Base-by-base conservation (phyloP, 2,329 filamentous ascomycete species). In the Cladorrhinum sp. region DNA sequence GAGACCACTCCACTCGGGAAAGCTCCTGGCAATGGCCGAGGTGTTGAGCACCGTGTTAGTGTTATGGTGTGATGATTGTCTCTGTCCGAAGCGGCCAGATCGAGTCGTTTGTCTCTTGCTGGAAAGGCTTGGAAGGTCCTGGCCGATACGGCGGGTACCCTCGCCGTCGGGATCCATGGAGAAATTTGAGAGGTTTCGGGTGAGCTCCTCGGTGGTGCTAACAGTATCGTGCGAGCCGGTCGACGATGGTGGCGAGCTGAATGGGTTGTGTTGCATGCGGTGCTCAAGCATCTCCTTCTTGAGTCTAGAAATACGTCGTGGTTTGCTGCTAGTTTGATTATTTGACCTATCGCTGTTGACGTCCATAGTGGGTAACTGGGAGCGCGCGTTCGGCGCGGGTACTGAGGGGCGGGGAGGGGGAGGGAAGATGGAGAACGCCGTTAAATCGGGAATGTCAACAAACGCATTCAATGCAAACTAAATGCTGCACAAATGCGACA, bases 221-320 rank as follows among this genome's bases (percentile, higher is more conserved):
- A 84, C 76, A 62, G 81, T 83, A 69, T 82, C 81, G 72, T 84
- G 81, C 56, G 80, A 82, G 58, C 81, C 82, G 27, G 82, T 84
- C 6, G 82, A 85, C 6, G 82, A 83, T 20, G 82, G 81, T 4
- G 82, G 82, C 20, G 82, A 84, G 72, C 82, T 82, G 74, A 83
- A 84, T 5, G 82, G 81, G 70, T 84, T 82, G 61, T 69, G 62
- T 38, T 64, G 81, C 76, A 70, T 78, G 76, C 72, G 80, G 78
- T 64, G 78, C 74, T 69, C 65, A 53, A 79, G 77, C 78, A 81
- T 81, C 73, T 82, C 80, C 71, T 80, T 77, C 38, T 61, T 63
- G 22, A 71, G 60, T 57, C 67, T 69, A 69, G 67, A 68, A 25
- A 69, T 68, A 69, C 68, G 67, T 55, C 64, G 66, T 27, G 66